Base-by-base conservation (phyloP, 139 green algal species). In the Dunaliella sp. region DNA sequence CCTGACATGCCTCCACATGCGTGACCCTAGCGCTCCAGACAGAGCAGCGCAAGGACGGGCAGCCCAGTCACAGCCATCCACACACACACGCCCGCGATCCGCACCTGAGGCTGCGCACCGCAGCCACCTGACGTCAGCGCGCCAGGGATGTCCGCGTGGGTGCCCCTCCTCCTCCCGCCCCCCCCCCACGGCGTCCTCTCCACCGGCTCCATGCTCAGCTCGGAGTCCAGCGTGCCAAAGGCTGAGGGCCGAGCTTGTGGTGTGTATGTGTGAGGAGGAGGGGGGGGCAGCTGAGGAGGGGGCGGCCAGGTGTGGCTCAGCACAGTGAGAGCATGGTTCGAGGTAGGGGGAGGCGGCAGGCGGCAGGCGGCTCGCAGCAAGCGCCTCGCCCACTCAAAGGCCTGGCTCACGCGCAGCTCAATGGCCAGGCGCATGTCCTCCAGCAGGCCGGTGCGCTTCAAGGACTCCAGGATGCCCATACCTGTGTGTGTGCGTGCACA, bases 401-500 rank as follows among this genome's bases (percentile, higher is more conserved):
- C 75, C 1, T 34, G 58, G 25, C 87, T 92, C 0, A 96, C 86
- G 1, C 30, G 89, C 72, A 95, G 84, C 90, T 97, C 94, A 0
- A 48, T 33, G 0, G 57, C 83, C 48, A 95, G 77, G n/a, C 90
- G 87, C 21, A 88, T 30, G 30, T 97, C 95, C 83, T 97, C 92
- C 22, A 96, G 33, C 33, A 96, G 83, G 24, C 93, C 93, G 28
- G 82, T 65, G 2, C 21, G 26, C 3, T 77, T 36, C 31, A 84
- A 57, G 38, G 86, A 77, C 35, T 86, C 81, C 1, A 89, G n/a
- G 48, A 87, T 86, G 57, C 82, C 82, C 86, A 89, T 89, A 32
- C 86, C 82, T 87, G 77, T 1, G 1, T 12, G 65, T 30, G 1
- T n/a, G n/a, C n/a, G n/a, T n/a, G n/a, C n/a, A n/a, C n/a, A n/a